These are phyloP conservation scores for Grosmannia clavigera DNA, from an alignment of 2,329 filamentous ascomycete species.

Conservation along the genomic window DNA sequence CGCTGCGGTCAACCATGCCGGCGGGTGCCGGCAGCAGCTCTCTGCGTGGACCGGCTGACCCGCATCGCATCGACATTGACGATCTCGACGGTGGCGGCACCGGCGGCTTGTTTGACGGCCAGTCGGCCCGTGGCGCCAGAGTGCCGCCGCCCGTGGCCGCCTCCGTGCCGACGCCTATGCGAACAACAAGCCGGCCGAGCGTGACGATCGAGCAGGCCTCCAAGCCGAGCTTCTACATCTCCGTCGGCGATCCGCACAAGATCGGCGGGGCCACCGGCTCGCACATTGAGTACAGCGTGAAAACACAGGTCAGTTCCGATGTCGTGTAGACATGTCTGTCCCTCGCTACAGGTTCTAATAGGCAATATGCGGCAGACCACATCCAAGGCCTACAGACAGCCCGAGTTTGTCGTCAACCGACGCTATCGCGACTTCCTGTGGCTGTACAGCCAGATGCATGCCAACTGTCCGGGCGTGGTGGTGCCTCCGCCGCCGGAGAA, in stretches of 20 bases:
- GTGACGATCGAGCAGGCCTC: constrained; percentile 87
- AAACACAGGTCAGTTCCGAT: constrained; percentile 57
- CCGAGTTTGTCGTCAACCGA: constrained; percentile 86
- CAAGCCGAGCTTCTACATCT: constrained; percentile 82
- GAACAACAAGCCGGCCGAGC: constrained; percentile 54
- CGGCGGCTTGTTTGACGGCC: constrained; percentile 17
- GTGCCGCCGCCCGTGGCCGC: constrained; percentile 54
- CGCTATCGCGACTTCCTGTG: constrained; percentile 95
- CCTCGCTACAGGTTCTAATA: background rate
- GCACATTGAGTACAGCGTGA: constrained; percentile 93
- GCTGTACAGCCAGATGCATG: constrained; percentile 90
- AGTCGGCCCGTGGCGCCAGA: constrained; percentile 36
- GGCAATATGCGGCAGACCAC: constrained; percentile 49
- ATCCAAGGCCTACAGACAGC: constrained; percentile 87
- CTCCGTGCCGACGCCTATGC: constrained; percentile 37
- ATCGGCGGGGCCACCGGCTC: constrained; percentile 94
- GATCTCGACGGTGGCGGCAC: constrained; percentile 43
- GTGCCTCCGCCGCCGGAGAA: constrained; percentile 96
- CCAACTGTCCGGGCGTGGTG: constrained; percentile 88
- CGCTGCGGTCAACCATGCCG: constrained; percentile 47
- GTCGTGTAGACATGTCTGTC: no score
- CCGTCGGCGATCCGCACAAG: constrained; percentile 92
- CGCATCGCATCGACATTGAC: constrained; percentile 54
- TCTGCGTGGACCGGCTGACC: constrained; percentile 34
- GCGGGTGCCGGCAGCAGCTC: constrained; percentile 10